These are phyloP conservation scores for Puya raimondii DNA, from an alignment of 176 grass and related monocot genomes.

Conservation along the genomic window DNA sequence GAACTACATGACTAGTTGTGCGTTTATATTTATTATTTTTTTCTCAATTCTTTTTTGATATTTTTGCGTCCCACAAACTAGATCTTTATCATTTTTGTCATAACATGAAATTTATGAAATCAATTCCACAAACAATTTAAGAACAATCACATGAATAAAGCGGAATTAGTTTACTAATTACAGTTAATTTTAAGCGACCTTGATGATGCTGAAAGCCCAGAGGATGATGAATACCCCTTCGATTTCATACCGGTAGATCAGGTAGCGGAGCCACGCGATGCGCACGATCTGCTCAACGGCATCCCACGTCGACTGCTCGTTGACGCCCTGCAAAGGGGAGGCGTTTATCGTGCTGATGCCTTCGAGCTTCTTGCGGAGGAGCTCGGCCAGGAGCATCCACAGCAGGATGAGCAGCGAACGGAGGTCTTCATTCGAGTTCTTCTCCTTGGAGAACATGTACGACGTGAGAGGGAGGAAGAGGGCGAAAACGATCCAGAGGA, in stretches of 20 bases:
- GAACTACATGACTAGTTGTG: too few relatives aligned
- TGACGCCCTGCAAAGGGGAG: too few relatives aligned
- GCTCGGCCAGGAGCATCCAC: slow-evolving; percentile 26
- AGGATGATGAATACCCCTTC: slow-evolving; percentile 12
- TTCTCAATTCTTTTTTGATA: too few relatives aligned
- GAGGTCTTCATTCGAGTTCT: background rate
- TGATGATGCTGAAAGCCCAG: slow-evolving; percentile 19
- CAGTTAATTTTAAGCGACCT: background rate
- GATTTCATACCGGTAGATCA: slow-evolving; percentile 7
- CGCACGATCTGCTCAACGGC: background rate
- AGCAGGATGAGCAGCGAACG: slow-evolving; percentile 7
- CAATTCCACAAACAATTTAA: too few relatives aligned
- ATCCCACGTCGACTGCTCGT: background rate
- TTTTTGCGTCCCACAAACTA: too few relatives aligned
- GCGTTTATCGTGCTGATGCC: slow-evolving; percentile 3
- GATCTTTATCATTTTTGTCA: too few relatives aligned
- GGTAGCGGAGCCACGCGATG: slow-evolving; percentile 5
- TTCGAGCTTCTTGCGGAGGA: slow-evolving; percentile 19
- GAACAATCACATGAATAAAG: too few relatives aligned
- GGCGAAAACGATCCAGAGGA: background rate
- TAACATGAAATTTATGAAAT: too few relatives aligned
- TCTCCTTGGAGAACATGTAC: background rate
- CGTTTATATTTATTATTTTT: too few relatives aligned
- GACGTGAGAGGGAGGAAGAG: slow-evolving; percentile 16
- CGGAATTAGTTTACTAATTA: too few relatives aligned